phyloP scores from a whole-genome alignment of 2,329 filamentous ascomycete species.

The Endothia cerciana region DNA sequence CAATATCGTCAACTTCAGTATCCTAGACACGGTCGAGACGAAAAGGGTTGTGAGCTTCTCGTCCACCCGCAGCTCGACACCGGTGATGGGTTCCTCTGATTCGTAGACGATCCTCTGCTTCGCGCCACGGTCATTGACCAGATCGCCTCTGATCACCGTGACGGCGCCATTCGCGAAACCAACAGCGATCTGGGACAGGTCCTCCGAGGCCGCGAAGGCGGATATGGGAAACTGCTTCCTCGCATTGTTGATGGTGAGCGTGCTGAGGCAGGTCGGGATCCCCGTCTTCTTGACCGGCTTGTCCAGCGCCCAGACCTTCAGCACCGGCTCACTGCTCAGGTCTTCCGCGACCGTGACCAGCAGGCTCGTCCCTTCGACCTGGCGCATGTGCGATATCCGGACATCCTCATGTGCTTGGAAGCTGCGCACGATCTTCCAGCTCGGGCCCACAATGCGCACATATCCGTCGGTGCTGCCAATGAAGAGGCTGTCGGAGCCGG shows the following conservation, averaged over 20 bases:
- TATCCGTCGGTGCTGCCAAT: slow-evolving; percentile 83
- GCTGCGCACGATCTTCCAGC: slow-evolving; percentile 83
- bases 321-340: slow-evolving; percentile 79
- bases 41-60: slow-evolving; percentile 75
- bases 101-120: slow-evolving; percentile 95
- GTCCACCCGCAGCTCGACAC: slow-evolving; percentile 74
- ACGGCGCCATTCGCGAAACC: slow-evolving; percentile 96
- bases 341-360: slow-evolving; percentile 89
- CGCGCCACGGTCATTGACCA: slow-evolving; percentile 93
- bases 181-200: slow-evolving; percentile 89
- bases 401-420: slow-evolving; percentile 85
- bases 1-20: slow-evolving; percentile 84
- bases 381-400: slow-evolving; percentile 87
- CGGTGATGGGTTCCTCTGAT: slow-evolving; percentile 94
- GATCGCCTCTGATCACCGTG: slow-evolving; percentile 88
- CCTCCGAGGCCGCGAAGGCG: slow-evolving; percentile 83
- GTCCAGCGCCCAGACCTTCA: slow-evolving; percentile 98
- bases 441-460: slow-evolving; percentile 84
- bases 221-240: slow-evolving; percentile 94
- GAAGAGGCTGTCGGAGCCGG: slow-evolving; percentile 88
- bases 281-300: slow-evolving; percentile 94
- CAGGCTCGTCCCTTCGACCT: slow-evolving; percentile 83
- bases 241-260: slow-evolving; percentile 83
- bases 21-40: slow-evolving; percentile 86
- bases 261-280: slow-evolving; percentile 84